Base-by-base conservation (phyloP, 2,329 filamentous ascomycete species). In the Pseudocercospora eumusae region DNA sequence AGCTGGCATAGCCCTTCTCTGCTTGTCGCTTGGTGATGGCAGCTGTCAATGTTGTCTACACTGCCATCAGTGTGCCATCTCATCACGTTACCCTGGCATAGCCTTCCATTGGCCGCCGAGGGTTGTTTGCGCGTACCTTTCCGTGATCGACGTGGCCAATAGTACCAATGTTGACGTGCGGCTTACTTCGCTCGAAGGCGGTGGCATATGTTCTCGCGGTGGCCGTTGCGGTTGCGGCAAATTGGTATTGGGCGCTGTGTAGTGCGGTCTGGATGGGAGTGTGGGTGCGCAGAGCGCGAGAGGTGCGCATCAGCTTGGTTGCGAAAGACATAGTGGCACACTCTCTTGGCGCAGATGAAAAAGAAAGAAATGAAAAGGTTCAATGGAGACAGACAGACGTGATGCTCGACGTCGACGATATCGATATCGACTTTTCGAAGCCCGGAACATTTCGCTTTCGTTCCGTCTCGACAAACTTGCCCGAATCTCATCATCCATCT, bases 71-170 rank as follows among this genome's bases (percentile, higher is more conserved):
- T 56, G 50, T 45, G 3, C 31, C 25, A 23, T 54, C 52, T 31
- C 45, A 18, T 20, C 25, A 27, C 15, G 31, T 28, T 20, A 27
- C 27, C 54, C 6, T 45, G n/a, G 9, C 44, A 57, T 23, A 7
- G 20, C 25, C 36, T 47, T 62, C 27, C 25, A 47, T 20, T 47
- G 25, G 23, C 49, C 18, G 21, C 28, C 18, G 20, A n/a, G 18
- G 4, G 15, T 18, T 11, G 49, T 18, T 21, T 42, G 25, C 56
- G 33, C 75, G 68, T 82, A 96, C 93, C 90, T 99, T 99, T 83
- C 93, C 93, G 83, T 99, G 93, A 86, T 99, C 95, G 81, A 99
- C 95, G 84, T 99, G 95, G 73, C 95, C 95, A 81, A 99, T 99
- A 72, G 95, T 99, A 78, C 95, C 95, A 75, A 99, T 95, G 83